Base-by-base conservation (phyloP, 805 yeast species). In the Metschnikowia borealis region DNA sequence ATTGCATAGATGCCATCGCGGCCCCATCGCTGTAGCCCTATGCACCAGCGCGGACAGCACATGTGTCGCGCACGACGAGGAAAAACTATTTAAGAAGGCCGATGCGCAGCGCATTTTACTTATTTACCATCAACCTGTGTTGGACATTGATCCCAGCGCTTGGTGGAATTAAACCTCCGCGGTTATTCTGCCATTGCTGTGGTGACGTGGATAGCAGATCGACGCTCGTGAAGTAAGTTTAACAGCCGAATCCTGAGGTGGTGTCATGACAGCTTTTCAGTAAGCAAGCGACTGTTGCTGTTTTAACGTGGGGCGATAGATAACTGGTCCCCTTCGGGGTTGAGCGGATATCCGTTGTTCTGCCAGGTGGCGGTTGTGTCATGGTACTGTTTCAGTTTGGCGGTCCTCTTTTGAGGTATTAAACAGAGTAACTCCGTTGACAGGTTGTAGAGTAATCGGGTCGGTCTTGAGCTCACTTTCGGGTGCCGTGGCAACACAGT, bases 381-480 rank as follows among this genome's bases (percentile, higher is more conserved):
- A 18, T 36, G 44, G 32, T 4, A 23, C 5, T 34, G 33, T n/a
- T 26, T 35, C 46, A 17, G 26, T 41, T 41, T 31, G 43, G 44
- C 41, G 49, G 52, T 50, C 49, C 62, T 64, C 63, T 49, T 59
- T 57, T 47, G 57, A 57, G 70, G 73, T 66, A 71, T 87, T 80
- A 74, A 79, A 79, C 91, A 85, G 92, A 79, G 85, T 68, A 74
- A 89, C 97, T 96, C 96, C 89, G 96, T 84, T 96, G 96, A 91
- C 96, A 84, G 91, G 86, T 86, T 87, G 85, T 70, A 87, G 78
- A 92, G 60, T 58, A 76, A 88, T 82, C 79, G 79, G 73, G 73
- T 63, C 65, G 81, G 78, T 65, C 77, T 82, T 79, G 86, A 82
- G 79, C 77, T 81, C 85, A 74, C 75, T 60, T 48, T 15, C 55